Evolutionary conservation across 139 green algal genomes (phyloP), one percentile per base, ranked within the genome.

Genomic region (Chlorella sp.): DNA sequence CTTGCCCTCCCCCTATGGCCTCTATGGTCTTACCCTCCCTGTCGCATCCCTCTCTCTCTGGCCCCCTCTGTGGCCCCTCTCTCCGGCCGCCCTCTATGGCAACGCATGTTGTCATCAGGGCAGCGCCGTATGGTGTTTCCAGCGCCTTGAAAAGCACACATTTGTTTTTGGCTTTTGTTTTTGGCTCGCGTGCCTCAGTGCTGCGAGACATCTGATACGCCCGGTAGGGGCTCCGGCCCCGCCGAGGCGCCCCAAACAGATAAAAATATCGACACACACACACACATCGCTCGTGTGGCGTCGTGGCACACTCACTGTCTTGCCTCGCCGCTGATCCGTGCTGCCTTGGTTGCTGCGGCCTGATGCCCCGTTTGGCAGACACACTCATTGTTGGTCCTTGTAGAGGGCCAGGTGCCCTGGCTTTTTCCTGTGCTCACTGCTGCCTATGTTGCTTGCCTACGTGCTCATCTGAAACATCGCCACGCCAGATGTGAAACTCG

Each of bases 341-440:
- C n/a, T n/a, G n/a, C n/a, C n/a, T n/a, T n/a, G 42, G 17, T 55
- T 55, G 10, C 17, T 55, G 42, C 42, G 17, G 42, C 42, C 17
- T 55, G 42, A 55, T 55, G 42, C 10, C 10, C 10, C 10, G 42
- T n/a, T n/a, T n/a, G n/a, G n/a, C n/a, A n/a, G 4, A 64, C 4
- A 20, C 6, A 5, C 64, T 62, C 35, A 71, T 35, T 24, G 3
- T 23, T 62, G 35, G 35, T 71, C 66, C 36, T 55, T n/a, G 31
- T 71, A n/a, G 2, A 71, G 35, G 4, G 66, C 36, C 26, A 71
- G 35, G 66, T 71, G 66, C 2, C n/a, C n/a, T n/a, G n/a, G n/a
- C n/a, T n/a, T n/a, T n/a, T n/a, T n/a, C n/a, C 10, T 55, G 42
- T 55, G 17, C 17, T 17, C 42, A 55, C 17, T 10, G 10, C 42